Base-by-base conservation (phyloP, 2,329 filamentous ascomycete species). In the Talaromyces verruculosus region DNA sequence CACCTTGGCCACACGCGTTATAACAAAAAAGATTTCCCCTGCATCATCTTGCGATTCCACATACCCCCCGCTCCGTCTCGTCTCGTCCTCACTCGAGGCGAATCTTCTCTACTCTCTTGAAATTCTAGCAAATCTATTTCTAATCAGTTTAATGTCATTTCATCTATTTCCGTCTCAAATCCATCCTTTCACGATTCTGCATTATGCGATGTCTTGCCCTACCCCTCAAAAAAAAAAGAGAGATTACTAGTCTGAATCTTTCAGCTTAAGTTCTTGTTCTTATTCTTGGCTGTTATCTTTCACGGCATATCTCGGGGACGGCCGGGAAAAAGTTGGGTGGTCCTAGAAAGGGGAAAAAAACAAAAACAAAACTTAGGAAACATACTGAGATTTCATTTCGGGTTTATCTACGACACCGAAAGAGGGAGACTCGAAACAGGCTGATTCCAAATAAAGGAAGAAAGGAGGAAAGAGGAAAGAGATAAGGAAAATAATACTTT, bases 81-180 rank as follows among this genome's bases (percentile, higher is more conserved):
- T 37, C 30, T 39, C 5, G 33, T 30, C 3, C 11, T 33, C 17
- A 5, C 49, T 51, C 15, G 49, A 53, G 49, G 3, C 25, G 49
- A 57, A 53, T 67, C 39, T 37, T 64, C 47, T 55, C 58, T 61
- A 57, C 53, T 58, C 43, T 57, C 43, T 61, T 61, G 33, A 25
- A 37, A 3, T 39, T 57, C 53, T 57, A 39, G 53, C 53, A 57
- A 35, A 39, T 39, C 53, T 19, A 15, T 39, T 25, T 37, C 53
- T 57, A 57, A 55, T 35, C 30, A 35, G 37, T 37, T 25, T 37
- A 57, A 57, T 57, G 53, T 37, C 19, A 57, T 57, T 25, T 25
- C n/a, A 30, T 30, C 15, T 15, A 19, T 8, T 25, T 51, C 47
- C 25, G 15, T 10, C 47, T 10, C 47, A n/a, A 5, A 1, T 51